Conservation (phyloP, 176 grass and related monocot species). For the Eleusine coracana region DNA sequence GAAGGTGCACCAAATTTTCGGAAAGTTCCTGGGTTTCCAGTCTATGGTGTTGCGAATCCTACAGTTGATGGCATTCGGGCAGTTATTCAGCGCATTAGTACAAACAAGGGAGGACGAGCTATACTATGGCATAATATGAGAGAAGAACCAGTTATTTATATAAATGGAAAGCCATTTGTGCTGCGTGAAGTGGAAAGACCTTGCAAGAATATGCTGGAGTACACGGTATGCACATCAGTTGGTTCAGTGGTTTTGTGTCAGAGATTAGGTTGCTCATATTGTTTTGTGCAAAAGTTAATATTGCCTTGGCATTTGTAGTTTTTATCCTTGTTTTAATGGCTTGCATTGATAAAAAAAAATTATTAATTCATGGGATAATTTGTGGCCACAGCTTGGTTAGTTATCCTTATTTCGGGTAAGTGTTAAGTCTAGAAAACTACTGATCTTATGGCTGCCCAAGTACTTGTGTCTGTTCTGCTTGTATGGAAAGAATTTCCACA, state of each 20-base stretch:
- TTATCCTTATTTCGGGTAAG: constrained; percentile 32
- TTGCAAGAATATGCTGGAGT: constrained; percentile 97
- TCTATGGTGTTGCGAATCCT: constrained; percentile 99
- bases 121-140: constrained; percentile 99
- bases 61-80: constrained; percentile 87
- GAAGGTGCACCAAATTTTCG: constrained; percentile 99
- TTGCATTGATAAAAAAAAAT: background rate
- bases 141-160: constrained; percentile 99
- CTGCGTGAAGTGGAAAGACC: constrained; percentile 98
- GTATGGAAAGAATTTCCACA: constrained; percentile 14
- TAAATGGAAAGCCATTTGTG: constrained; percentile 98
- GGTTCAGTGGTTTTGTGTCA: constrained; percentile 33
- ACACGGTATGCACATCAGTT: constrained; percentile 65
- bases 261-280: constrained; percentile 4
- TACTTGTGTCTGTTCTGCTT: constrained; percentile 14
- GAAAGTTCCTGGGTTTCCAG: constrained; percentile 84
- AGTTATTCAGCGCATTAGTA: constrained; percentile 77
- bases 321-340: background rate
- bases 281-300: constrained; percentile 26
- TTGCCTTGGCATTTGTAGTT: background rate
- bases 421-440: background rate
- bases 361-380: constrained; percentile 19
- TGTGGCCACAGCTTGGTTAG: background rate
- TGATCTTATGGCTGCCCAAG: constrained; percentile 23
- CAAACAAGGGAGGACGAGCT: constrained; percentile 78